phyloP scores from a whole-genome alignment of 495 filamentous ascomycete species.

The Delitschia confertaspora region DNA sequence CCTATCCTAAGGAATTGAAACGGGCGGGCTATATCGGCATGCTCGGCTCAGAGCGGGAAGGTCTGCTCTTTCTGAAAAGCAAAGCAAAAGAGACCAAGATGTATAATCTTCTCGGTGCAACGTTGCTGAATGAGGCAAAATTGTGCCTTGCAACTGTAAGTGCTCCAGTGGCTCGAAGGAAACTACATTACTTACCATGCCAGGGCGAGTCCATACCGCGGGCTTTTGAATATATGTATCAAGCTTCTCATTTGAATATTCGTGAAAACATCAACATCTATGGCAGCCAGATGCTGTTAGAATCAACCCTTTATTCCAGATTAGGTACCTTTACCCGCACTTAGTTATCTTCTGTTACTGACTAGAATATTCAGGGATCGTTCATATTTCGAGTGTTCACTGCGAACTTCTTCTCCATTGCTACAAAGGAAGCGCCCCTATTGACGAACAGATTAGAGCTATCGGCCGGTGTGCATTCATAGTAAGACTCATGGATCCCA shows the following conservation, averaged over 20 bases:
- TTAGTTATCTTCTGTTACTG: constrained; percentile 12
- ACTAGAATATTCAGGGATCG: constrained; percentile 18
- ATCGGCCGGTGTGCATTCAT: constrained; percentile 50
- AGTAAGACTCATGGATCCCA: constrained; percentile 33
- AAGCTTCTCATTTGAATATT: constrained; percentile 73
- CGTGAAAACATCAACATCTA: constrained; percentile 65
- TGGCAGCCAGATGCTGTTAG: constrained; percentile 62
- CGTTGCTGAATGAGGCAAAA: constrained; percentile 79
- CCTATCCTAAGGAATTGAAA: constrained; percentile 67
- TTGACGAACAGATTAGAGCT: constrained; percentile 69
- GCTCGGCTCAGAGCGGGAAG: constrained; percentile 72
- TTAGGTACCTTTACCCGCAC: constrained; percentile 49
- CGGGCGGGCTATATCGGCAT: constrained; percentile 61
- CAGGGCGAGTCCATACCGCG: constrained; percentile 72
- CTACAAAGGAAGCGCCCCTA: constrained; percentile 52
- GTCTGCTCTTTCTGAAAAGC: constrained; percentile 70
- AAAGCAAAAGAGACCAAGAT: constrained; percentile 84
- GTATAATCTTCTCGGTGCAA: constrained; percentile 78
- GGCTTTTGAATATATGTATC: constrained; percentile 67
- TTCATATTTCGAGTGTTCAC: constrained; percentile 50
- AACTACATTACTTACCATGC: constrained; percentile 11
- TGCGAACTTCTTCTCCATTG: constrained; percentile 73
- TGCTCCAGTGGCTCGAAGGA: not conserved
- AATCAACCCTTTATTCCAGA: constrained; percentile 64
- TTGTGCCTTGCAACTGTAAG: constrained; percentile 56